Evolutionary conservation across 208 protist species (phyloP).

Genomic region (Leishmania aethiopica): DNA sequence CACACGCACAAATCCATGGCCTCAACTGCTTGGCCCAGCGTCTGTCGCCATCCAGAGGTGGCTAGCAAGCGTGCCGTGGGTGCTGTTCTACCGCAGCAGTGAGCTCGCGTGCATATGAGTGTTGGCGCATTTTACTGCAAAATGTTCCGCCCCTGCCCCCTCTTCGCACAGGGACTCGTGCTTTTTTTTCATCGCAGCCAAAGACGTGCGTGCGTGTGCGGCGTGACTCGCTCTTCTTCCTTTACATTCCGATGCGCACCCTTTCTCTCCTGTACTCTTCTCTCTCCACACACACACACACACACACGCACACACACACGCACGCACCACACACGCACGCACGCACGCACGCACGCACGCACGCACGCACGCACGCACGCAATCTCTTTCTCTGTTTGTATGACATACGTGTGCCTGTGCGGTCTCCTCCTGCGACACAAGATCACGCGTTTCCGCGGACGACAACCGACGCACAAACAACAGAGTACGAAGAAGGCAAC

Average conservation of each 20-base stretch:
- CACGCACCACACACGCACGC: too few relatives aligned
- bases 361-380: not conserved
- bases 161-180: not conserved
- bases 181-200: not conserved
- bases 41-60: not conserved
- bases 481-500: too few relatives aligned
- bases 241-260: not conserved
- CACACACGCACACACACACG: not conserved
- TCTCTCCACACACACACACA: not conserved
- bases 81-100: not conserved
- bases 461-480: not conserved
- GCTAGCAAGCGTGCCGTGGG: not conserved
- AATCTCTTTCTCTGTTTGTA: not conserved
- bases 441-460: not conserved
- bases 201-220: not conserved
- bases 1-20: not conserved
- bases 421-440: not conserved
- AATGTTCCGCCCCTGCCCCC: not conserved
- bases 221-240: not conserved
- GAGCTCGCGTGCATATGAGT: not conserved
- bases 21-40: not conserved
- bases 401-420: not conserved
- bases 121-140: not conserved
- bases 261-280: not conserved
- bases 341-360: not conserved